Evolutionary conservation across 306 rosid genomes (phyloP).

Genomic region (Psophocarpus tetragonolobus): DNA sequence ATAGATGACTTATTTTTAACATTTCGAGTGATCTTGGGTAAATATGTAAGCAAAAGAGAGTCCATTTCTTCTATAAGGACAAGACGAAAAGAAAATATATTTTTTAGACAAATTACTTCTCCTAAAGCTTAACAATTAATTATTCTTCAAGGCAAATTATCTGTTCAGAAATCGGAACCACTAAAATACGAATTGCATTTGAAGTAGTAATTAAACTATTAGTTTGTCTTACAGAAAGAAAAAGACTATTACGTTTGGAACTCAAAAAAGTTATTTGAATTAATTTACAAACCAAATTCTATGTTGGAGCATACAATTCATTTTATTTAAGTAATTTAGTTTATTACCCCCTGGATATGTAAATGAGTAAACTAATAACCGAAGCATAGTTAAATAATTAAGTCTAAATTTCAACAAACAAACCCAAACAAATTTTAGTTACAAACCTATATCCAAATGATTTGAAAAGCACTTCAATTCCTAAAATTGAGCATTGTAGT

Average conservation of each 20-base stretch:
- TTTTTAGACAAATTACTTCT: background rate
- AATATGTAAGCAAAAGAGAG: background rate
- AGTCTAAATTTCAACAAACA: background rate
- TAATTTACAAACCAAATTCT: background rate
- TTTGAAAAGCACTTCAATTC: conserved; percentile 1
- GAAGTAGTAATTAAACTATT: background rate
- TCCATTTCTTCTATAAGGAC: conserved; percentile 16
- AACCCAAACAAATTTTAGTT: background rate
- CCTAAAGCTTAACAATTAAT: background rate
- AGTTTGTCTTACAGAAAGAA: too few relatives aligned
- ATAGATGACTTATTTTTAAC: conserved; percentile 1
- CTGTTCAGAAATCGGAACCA: background rate
- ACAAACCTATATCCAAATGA: background rate
- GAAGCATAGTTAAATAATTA: background rate
- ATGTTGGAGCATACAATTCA: background rate
- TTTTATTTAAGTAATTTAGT: background rate
- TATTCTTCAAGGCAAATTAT: background rate
- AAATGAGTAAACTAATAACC: background rate
- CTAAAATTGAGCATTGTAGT: background rate
- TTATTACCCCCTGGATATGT: background rate
- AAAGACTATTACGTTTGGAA: background rate
- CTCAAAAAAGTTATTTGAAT: background rate
- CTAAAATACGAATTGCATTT: background rate
- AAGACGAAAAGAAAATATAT: too few relatives aligned
- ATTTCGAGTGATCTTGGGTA: background rate